Conservation (phyloP, 2,329 filamentous ascomycete genomes). For the Phialophora expanda region DNA sequence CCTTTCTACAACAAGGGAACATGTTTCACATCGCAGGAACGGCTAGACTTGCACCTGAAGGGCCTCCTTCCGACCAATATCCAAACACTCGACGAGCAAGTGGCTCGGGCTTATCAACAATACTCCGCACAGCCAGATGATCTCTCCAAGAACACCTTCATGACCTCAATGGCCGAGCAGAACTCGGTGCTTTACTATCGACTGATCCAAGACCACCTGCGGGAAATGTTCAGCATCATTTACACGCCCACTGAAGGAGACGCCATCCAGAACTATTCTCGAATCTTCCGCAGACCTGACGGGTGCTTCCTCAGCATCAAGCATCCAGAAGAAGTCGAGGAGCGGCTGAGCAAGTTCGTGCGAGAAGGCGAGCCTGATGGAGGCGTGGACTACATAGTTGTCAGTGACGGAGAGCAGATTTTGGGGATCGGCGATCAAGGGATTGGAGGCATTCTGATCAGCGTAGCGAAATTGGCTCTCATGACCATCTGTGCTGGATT, state of each 20-base stretch:
- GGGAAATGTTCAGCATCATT: constrained; percentile 88
- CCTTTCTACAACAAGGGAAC: constrained; percentile 83
- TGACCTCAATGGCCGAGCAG: constrained; percentile 83
- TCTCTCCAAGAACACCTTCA: constrained; percentile 83
- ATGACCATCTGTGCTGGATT: constrained; percentile 87
- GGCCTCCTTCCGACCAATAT: constrained; percentile 74
- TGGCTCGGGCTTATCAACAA: constrained; percentile 77
- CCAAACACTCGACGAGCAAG: constrained; percentile 78
- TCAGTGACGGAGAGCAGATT: constrained; percentile 75
- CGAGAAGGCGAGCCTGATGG: constrained; percentile 23
- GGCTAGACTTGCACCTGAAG: constrained; percentile 70
- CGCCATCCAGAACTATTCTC: constrained; percentile 82
- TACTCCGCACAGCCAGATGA: constrained; percentile 67
- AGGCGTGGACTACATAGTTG: constrained; percentile 80
- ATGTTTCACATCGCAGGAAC: constrained; percentile 72
- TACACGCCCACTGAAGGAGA: constrained; percentile 86
- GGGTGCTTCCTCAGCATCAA: constrained; percentile 81
- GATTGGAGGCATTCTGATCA: constrained; percentile 82
- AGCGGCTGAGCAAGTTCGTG: constrained; percentile 62
- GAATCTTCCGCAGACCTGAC: constrained; percentile 76
- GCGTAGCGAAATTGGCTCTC: constrained; percentile 79
- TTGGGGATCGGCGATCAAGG: constrained; percentile 87
- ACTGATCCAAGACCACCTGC: constrained; percentile 76
- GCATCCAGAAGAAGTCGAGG: constrained; percentile 68
- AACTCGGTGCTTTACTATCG: constrained; percentile 80